Base-by-base conservation (phyloP, 306 rosid species). In the Citrullus mucosospermus region DNA sequence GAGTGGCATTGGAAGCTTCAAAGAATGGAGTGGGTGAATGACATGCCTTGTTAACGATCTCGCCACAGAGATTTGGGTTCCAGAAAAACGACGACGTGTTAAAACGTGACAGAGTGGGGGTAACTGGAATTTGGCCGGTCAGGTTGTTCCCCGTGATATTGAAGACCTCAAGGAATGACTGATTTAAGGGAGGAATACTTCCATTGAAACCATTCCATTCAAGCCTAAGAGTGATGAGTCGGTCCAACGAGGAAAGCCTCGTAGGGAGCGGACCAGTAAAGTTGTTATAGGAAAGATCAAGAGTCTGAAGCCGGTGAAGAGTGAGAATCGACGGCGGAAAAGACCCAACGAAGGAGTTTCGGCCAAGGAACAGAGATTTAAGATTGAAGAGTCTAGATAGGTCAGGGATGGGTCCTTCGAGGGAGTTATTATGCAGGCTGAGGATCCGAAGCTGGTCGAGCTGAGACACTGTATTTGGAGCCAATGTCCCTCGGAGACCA, bases 401-500 rank as follows among this genome's bases (percentile, higher is more conserved):
- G 78, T 92, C 93, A 0, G 98, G 98, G 51, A 94, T 66, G 22
- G 93, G 97, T 25, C 98, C 93, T 15, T 53, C 83, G 73, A 94
- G 88, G 11, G 98, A 92, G 88, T 92, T 94, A 81, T 94, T 94
- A 25, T 80, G 86, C 74, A 94, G 90, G 53, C 85, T 88, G 55
- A 94, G 75, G 39, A 92, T 87, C 20, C 96, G 91, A 78, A 94
- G 95, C 87, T 94, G 98, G 88, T 87, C 91, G 80, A 94, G 95
- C 6, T 78, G 83, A 12, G 91, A 36, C 56, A 94, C 78, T 10
- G 96, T 88, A 78, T 85, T 0, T 0, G 95, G 71, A 1, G 92
- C 72, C 78, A 92, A 80, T n/a, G 62, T 7, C 77, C 97, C 98
- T 6, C 86, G 82, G 41, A 94, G 96, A 61, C 79, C 74, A 32